Evolutionary conservation across 1,139 yeast genomes (phyloP).

Genomic region (Yamadazyma trypodendri): DNA sequence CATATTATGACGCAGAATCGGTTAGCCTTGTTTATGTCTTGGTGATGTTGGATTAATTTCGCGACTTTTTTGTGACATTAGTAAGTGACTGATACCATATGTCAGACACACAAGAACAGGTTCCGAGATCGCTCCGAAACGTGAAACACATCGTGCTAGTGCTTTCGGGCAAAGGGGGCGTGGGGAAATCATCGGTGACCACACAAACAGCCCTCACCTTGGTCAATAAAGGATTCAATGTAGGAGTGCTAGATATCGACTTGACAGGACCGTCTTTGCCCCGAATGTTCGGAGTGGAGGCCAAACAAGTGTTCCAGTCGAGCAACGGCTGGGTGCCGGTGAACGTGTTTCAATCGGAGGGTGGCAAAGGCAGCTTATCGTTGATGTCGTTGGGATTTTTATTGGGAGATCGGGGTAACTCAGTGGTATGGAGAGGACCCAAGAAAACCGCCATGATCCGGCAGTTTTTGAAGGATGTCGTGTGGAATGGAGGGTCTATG

Average conservation of each 20-base stretch:
- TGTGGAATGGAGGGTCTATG: constrained; percentile 66
- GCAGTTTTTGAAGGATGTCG: constrained; percentile 86
- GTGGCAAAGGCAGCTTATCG: constrained; percentile 40
- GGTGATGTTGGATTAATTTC: no score
- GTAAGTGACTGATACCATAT: not conserved
- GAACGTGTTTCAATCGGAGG: constrained; percentile 26
- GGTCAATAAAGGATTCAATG: constrained; percentile 67
- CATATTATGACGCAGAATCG: no score
- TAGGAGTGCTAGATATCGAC: constrained; percentile 93
- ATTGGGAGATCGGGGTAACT: constrained; percentile 76
- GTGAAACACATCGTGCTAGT: constrained; percentile 65
- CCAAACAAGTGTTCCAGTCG: constrained; percentile 76
- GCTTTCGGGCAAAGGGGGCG: constrained; percentile 56
- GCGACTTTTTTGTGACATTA: not conserved
- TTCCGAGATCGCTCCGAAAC: constrained; percentile 53
- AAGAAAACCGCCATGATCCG: constrained; percentile 97
- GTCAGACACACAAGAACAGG: constrained; percentile 14
- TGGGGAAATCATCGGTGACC: constrained; percentile 94
- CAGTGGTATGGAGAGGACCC: constrained; percentile 99
- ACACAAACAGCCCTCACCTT: constrained; percentile 86
- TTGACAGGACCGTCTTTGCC: constrained; percentile 97
- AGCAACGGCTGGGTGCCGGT: constrained; percentile 93
- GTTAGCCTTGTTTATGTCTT: no score
- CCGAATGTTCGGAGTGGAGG: constrained; percentile 91
- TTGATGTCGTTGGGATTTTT: constrained; percentile 93